Base-by-base conservation (phyloP, 1,284 basidiomycete genomes). In the Fomitiporia mediterranea region DNA sequence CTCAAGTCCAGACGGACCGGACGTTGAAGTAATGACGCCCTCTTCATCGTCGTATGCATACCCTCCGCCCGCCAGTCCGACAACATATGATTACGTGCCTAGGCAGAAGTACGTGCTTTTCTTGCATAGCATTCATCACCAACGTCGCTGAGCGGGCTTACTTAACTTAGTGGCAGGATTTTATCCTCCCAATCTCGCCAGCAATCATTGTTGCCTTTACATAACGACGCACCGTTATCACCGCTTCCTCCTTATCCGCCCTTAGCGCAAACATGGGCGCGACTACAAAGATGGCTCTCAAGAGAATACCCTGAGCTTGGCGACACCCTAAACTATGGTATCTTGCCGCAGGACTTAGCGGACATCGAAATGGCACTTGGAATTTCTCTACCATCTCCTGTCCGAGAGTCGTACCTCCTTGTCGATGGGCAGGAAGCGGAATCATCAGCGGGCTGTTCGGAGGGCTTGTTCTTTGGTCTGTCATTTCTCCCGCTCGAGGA, bases 371-470 rank as follows among this genome's bases (percentile, higher is more conserved):
- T 84, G 68, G 82, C 90, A 63, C 83, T 96, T 57, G 92, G 92
- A 19, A 84, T 88, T 63, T 75, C 83, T 4, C 80, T 96, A 17
- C 92, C 92, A 2, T 75, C 80, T 25, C 81, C 85, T 23, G 81
- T 96, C 11, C 82, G 90, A 25, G 93, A 96, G 62, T 93, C 89
- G 1, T 94, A 93, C 72, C 77, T 88, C 42, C 76, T 77, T 56
- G 84, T 85, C 44, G 90, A 96, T 64, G 92, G 92, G 13, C 92
- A 96, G 67, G 92, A 95, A 68, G 82, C 91, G 21, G 92, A 94
- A 68, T 89, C 86, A 15, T 75, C 87, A 23, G 86, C 89, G 37
- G 89, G 87, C 8, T 90, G 87, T 66, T 80, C 88, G n/a, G 89
- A 91, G 62, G 93, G 93, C 21, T 75, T 96, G 30, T 94, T 95